Base-by-base conservation (phyloP, 768 basidiomycete species). In the Termitomyces sp. region DNA sequence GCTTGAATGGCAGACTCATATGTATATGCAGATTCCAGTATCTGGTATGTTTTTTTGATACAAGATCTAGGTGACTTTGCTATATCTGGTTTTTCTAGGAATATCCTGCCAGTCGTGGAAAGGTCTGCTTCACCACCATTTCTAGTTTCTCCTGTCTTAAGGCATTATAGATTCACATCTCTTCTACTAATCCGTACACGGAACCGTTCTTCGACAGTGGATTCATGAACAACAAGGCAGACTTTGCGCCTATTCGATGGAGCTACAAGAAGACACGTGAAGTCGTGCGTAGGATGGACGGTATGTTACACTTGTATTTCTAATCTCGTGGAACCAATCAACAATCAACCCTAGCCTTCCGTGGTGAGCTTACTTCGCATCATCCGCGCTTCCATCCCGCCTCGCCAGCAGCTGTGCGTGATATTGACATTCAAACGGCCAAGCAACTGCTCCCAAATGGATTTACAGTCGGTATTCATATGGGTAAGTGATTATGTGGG, bases 161-260 rank as follows among this genome's bases (percentile, higher is more conserved):
- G 21, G 47, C 14, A 12, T 45, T 11, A 42, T 56, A 83, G 81
- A 86, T 87, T 64, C 85, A 86, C 66, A 82, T 87, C 67, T 64
- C 70, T 45, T 84, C 81, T 21, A 57, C 77, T 44, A 82, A 76
- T 73, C 85, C 86, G 5, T 88, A 86, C 71, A 68, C 72, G 61
- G 81, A 81, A 61, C 85, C 86, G 4, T 73, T 67, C 70, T 87
- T 86, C 64, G 86, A 88, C 72, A 80, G 78, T 57, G 86, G 86
- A n/a, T 87, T 88, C 79, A 83, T 88, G 86, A 87, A 85, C 73
- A 67, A 87, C 75, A 85, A 85, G 74, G 86, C 86, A 28, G 86
- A 88, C 72, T 86, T 86, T 63, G 85, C 84, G 23, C 86, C 86
- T 14, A 83, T 87, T 61, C 82, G 85, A 35, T 88, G 86, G 86